These are phyloP conservation scores for Cercophora samala DNA, from an alignment of 495 filamentous ascomycete species.

Conservation along the genomic window DNA sequence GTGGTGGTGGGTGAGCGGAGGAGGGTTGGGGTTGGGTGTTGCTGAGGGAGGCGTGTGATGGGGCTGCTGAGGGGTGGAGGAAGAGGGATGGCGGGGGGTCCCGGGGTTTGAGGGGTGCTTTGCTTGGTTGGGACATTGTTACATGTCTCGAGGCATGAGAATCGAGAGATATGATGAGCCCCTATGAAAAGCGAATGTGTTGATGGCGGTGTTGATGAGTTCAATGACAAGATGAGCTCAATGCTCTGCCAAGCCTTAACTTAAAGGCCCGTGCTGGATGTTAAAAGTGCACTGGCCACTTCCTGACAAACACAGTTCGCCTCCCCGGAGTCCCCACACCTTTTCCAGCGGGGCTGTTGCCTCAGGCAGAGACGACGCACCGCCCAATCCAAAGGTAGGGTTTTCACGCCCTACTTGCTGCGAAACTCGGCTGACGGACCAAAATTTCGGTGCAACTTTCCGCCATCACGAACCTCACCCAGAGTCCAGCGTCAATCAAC, in stretches of 20 bases:
- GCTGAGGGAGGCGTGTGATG: conserved; percentile 67
- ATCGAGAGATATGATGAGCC: neutral
- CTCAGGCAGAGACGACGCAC: conserved; percentile 19
- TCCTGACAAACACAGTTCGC: neutral
- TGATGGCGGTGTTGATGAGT: neutral
- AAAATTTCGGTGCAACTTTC: conserved; percentile 33
- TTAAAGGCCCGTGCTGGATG: neutral
- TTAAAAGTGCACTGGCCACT: neutral
- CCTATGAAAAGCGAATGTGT: neutral
- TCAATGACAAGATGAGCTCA: neutral
- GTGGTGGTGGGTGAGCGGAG: neutral
- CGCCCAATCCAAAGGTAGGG: conserved; percentile 35
- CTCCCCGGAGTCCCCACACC: conserved; percentile 1
- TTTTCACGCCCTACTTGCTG: conserved; percentile 39
- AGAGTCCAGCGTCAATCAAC: conserved; percentile 34
- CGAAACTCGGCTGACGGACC: conserved; percentile 31
- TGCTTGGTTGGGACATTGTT: conserved; percentile 42
- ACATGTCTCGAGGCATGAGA: conserved; percentile 33
- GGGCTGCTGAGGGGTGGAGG: conserved; percentile 73
- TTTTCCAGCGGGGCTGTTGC: conserved; percentile 11
- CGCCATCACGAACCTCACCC: conserved; percentile 32
- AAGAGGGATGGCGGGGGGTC: conserved; percentile 76
- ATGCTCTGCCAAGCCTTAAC: neutral
- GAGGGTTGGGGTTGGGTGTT: conserved; percentile 17
- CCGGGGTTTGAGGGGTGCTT: conserved; percentile 53